Evolutionary conservation across 805 yeast genomes (phyloP).

Genomic region (Yarrowia divulgata): DNA sequence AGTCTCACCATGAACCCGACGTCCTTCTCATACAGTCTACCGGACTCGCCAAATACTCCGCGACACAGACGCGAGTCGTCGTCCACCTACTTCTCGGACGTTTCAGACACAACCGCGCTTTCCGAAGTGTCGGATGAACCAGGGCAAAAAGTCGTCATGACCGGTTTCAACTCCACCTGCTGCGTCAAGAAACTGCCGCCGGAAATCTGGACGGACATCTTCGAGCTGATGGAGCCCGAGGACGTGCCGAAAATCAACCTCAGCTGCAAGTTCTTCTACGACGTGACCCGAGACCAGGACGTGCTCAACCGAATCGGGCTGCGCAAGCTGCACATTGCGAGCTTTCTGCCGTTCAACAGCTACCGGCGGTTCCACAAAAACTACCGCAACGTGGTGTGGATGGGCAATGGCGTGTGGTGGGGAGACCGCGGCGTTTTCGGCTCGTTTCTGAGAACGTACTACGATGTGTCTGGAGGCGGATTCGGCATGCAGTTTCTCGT

Average conservation of each 20-base stretch:
- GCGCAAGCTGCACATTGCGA: neutral
- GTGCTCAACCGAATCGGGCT: constrained; percentile 11
- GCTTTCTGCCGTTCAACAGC: constrained; percentile 25
- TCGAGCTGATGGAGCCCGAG: constrained; percentile 11
- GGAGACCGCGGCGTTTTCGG: constrained; percentile 29
- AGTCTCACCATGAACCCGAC: constrained; percentile 15
- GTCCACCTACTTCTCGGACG: constrained; percentile 8
- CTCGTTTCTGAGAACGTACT: constrained; percentile 9
- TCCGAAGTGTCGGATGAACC: constrained; percentile 3
- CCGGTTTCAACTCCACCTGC: neutral
- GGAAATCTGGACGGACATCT: constrained; percentile 24
- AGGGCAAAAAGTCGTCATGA: neutral
- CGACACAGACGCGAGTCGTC: constrained; percentile 29
- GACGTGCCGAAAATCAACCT: constrained; percentile 3
- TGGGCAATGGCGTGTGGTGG: constrained; percentile 36
- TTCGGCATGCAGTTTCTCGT: constrained; percentile 26
- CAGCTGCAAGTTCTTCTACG: constrained; percentile 11
- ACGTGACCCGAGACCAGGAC: constrained; percentile 8
- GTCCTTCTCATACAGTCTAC: constrained; percentile 9
- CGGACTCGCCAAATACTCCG: neutral
- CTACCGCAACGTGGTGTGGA: constrained; percentile 23
- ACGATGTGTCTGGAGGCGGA: neutral
- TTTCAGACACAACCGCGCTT: constrained; percentile 15
- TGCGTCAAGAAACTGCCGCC: constrained; percentile 4
- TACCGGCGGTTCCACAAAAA: constrained; percentile 21